Conservation (phyloP, 2,329 filamentous ascomycete genomes). For the Neonectria punicea region DNA sequence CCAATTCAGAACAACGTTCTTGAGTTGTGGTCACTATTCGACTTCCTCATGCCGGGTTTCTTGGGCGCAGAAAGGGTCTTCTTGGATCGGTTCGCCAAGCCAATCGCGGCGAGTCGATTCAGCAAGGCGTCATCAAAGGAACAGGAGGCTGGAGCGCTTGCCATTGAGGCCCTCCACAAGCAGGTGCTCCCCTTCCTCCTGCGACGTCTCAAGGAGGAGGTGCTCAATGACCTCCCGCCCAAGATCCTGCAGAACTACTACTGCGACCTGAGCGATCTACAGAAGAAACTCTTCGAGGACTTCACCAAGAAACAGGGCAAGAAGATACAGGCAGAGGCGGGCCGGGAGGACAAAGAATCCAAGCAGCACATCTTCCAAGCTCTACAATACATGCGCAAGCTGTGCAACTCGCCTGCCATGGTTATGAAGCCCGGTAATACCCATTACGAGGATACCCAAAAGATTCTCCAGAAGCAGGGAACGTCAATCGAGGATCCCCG, state of each 20-base stretch:
- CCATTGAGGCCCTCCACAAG: conserved; percentile 98
- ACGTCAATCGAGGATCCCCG: conserved; percentile 84
- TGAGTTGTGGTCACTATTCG: conserved; percentile 97
- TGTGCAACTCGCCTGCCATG: conserved; percentile 96
- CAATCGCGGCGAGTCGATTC: conserved; percentile 92
- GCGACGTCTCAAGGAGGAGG: conserved; percentile 96
- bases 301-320: conserved; percentile 95
- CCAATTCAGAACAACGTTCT: conserved; percentile 98
- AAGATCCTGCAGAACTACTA: conserved; percentile 99
- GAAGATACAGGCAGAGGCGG: conserved; percentile 84
- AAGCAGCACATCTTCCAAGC: conserved; percentile 99
- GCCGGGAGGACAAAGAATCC: conserved; percentile 86
- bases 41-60: conserved; percentile 99
- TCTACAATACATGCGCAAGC: conserved; percentile 98
- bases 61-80: conserved; percentile 96
- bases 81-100: conserved; percentile 92
- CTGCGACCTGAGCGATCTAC: conserved; percentile 94
- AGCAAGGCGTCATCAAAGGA: conserved; percentile 98
- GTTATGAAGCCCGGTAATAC: conserved; percentile 96
- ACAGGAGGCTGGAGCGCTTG: conserved; percentile 94
- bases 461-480: conserved; percentile 79
- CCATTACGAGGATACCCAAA: conserved; percentile 88
- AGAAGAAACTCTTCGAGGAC: conserved; percentile 95
- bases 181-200: conserved; percentile 97
- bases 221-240: conserved; percentile 92